Conservation (phyloP, 805 yeast species). For the Myxozyma monticola region DNA sequence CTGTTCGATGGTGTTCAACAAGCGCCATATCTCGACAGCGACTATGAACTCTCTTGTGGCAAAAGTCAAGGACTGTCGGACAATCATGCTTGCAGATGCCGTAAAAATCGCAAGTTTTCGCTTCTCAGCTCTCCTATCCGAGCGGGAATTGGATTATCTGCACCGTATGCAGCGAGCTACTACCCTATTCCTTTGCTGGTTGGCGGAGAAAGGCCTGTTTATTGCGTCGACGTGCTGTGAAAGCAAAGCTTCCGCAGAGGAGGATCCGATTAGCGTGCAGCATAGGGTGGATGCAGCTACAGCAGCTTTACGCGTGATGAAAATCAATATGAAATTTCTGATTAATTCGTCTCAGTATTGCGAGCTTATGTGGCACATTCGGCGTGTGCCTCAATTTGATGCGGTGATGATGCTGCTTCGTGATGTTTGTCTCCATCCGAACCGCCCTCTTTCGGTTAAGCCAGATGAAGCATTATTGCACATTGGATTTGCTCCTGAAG, state of each 20-base stretch:
- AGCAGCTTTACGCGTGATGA: constrained; percentile 1
- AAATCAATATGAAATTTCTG: neutral
- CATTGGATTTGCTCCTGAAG: constrained; percentile 6
- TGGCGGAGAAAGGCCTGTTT: neutral
- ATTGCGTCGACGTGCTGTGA: neutral
- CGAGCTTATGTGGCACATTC: constrained; percentile 4
- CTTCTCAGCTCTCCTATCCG: neutral
- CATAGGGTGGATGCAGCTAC: neutral
- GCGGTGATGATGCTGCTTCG: neutral
- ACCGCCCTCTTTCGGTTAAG: constrained; percentile 1
- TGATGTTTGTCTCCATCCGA: constrained; percentile 4
- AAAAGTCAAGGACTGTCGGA: neutral
- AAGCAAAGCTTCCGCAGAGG: neutral
- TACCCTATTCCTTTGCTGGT: neutral
- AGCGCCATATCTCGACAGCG: neutral
- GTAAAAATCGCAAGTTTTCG: neutral
- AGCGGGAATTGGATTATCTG: constrained; percentile 1
- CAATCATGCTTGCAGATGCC: constrained; percentile 2
- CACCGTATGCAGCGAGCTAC: neutral
- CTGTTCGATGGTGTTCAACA: constrained; percentile 1
- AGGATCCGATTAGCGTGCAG: neutral
- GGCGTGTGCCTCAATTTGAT: neutral
- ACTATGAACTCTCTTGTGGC: neutral
- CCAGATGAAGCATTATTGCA: neutral
- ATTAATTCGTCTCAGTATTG: neutral